Evolutionary conservation across 2,329 filamentous ascomycete species (phyloP).

Genomic region (Claviceps sp.): DNA sequence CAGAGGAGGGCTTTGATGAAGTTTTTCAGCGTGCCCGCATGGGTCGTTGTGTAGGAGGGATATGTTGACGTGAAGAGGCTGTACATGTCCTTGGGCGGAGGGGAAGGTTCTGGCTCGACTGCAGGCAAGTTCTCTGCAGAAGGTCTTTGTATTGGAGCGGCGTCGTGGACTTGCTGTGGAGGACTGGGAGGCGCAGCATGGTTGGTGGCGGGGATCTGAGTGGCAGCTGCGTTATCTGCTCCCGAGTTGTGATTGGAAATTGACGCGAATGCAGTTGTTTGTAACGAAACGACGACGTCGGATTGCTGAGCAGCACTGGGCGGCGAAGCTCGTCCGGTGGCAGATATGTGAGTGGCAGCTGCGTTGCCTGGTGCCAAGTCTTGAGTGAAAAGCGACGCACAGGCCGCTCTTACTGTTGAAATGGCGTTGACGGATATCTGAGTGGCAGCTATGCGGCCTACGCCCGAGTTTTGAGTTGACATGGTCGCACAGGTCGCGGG

Average conservation of each 20-base stretch:
- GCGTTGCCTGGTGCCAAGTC: not conserved
- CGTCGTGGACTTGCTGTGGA: not conserved
- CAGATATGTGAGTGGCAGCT: not conserved
- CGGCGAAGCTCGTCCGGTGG: not conserved
- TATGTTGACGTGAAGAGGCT: slow-evolving; percentile 28
- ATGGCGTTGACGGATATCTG: not conserved
- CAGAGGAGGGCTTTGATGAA: slow-evolving; percentile 34
- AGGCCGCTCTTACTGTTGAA: slow-evolving; percentile 8
- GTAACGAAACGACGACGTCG: not conserved
- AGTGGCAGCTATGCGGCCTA: not conserved
- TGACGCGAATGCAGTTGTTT: slow-evolving; percentile 8
- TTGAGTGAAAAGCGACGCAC: not conserved
- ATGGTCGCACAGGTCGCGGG: slow-evolving; percentile 11
- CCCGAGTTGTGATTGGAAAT: slow-evolving; percentile 1
- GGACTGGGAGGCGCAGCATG: not conserved
- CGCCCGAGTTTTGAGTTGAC: slow-evolving; percentile 1
- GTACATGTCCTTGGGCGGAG: slow-evolving; percentile 11
- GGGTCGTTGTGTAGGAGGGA: slow-evolving; percentile 27
- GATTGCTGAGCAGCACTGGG: not conserved
- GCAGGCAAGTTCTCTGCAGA: not conserved
- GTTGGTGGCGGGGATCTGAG: not conserved
- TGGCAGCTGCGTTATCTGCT: not conserved
- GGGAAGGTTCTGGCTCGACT: not conserved
- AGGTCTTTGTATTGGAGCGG: not conserved
- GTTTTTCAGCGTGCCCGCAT: slow-evolving; percentile 22